Evolutionary conservation across 768 basidiomycete genomes (phyloP).

Genomic region (Trametes punicea): DNA sequence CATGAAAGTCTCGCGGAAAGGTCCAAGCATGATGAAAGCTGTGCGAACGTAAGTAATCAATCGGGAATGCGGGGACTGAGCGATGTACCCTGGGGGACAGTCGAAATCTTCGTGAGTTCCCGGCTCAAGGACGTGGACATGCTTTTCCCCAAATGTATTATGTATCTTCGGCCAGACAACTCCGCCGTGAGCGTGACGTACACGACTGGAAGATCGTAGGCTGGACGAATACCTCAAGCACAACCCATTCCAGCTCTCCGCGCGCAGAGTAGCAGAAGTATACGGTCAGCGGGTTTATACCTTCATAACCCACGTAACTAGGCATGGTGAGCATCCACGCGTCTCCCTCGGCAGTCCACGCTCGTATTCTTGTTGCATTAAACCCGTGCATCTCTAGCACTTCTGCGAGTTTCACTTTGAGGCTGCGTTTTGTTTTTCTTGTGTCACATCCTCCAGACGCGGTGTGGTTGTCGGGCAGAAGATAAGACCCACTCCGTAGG

Average conservation of each 20-base stretch:
- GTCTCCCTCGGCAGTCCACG: slow-evolving; percentile 30
- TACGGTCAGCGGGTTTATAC: slow-evolving; percentile 67
- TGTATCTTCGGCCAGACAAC: slow-evolving; percentile 45
- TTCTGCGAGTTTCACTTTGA: slow-evolving; percentile 40
- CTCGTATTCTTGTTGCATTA: not conserved
- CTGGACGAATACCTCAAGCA: slow-evolving; percentile 50
- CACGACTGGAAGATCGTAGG: not conserved
- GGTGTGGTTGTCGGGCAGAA: slow-evolving; percentile 17
- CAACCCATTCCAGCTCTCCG: slow-evolving; percentile 37
- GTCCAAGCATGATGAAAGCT: slow-evolving; percentile 65
- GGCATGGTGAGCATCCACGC: slow-evolving; percentile 79
- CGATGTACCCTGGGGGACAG: slow-evolving; percentile 31
- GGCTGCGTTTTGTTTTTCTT: slow-evolving; percentile 28
- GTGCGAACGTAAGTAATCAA: not conserved
- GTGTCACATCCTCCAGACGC: not conserved
- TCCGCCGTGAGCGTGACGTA: not conserved
- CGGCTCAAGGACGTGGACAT: slow-evolving; percentile 52
- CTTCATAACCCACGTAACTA: slow-evolving; percentile 60
- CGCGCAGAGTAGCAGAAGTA: slow-evolving; percentile 56
- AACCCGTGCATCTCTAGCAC: slow-evolving; percentile 34
- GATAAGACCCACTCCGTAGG: slow-evolving; percentile 37
- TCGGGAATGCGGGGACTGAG: not conserved
- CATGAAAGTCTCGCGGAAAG: slow-evolving; percentile 65
- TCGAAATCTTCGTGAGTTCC: slow-evolving; percentile 42
- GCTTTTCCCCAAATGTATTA: slow-evolving; percentile 72